Evolutionary conservation across 1,139 yeast species (phyloP).

Genomic region (Candida freyschussii): DNA sequence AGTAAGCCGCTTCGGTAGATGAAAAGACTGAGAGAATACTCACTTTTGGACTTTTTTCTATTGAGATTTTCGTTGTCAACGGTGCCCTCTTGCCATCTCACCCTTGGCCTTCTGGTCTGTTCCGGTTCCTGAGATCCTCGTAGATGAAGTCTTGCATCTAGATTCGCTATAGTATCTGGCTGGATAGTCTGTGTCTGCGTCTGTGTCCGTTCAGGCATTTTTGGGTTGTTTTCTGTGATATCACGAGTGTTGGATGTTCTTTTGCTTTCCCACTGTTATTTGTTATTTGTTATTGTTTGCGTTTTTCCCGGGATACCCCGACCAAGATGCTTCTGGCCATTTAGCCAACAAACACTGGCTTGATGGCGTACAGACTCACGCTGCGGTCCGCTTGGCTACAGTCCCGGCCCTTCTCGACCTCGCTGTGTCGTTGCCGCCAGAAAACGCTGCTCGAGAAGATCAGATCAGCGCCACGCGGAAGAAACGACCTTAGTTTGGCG

Average conservation of each 20-base stretch:
- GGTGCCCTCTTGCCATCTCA: conserved; percentile 81
- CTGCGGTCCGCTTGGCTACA: no score
- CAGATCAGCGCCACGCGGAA: conserved; percentile 10
- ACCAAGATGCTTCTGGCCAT: no score
- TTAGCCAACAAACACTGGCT: no score
- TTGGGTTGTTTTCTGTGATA: not conserved
- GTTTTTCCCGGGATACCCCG: no score
- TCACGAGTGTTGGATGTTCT: no score
- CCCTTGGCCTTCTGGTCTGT: conserved; percentile 38
- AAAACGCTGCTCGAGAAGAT: conserved; percentile 14
- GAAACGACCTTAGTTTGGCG: conserved; percentile 10
- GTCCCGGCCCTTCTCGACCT: conserved; percentile 4
- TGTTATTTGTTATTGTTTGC: no score
- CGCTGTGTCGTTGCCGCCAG: conserved; percentile 1
- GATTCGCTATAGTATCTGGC: not conserved
- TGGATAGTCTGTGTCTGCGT: not conserved
- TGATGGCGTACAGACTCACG: no score
- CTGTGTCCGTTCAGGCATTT: not conserved
- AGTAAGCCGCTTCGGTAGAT: no score
- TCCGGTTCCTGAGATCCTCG: conserved; percentile 20
- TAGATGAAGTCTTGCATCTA: conserved; percentile 10
- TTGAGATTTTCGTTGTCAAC: conserved; percentile 86
- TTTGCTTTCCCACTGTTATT: no score
- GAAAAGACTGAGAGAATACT: no score
- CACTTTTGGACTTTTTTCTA: conserved; percentile 82